Evolutionary conservation across 306 rosid species (phyloP).

Genomic region (Vicia villosa): DNA sequence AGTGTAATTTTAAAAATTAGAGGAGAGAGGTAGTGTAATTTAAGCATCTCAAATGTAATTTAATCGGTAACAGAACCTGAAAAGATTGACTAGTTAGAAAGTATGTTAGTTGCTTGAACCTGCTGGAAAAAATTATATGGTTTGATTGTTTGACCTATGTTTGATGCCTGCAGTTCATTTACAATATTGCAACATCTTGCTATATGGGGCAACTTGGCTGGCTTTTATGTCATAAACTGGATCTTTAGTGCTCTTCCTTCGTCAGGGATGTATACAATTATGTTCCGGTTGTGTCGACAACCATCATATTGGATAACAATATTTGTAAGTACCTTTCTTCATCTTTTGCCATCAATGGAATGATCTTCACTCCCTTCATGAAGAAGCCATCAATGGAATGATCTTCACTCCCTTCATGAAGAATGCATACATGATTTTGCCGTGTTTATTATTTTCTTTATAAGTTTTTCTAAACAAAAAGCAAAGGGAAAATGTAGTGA

Average conservation of each 20-base stretch:
- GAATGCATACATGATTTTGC: neutral
- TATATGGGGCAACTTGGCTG: conserved; percentile 92
- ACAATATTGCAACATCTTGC: conserved; percentile 86
- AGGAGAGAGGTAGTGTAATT: conserved; percentile 6
- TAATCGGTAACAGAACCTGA: neutral
- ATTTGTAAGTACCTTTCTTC: conserved; percentile 57
- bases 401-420: conserved; percentile 1
- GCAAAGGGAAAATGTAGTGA: neutral
- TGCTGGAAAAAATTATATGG: conserved; percentile 22
- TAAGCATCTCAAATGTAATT: neutral
- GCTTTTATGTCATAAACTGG: conserved; percentile 81
- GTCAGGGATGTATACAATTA: conserved; percentile 95
- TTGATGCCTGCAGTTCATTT: conserved; percentile 77
- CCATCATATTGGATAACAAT: conserved; percentile 92
- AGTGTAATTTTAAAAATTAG: neutral
- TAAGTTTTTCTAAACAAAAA: neutral
- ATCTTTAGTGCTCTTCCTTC: conserved; percentile 90
- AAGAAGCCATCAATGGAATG: neutral
- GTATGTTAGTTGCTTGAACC: conserved; percentile 24
- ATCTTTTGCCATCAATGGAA: conserved; percentile 2
- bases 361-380: conserved; percentile 6
- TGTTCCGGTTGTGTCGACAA: conserved; percentile 83
- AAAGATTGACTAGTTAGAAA: conserved; percentile 4
- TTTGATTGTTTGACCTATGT: conserved; percentile 36
- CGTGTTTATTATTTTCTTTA: neutral